Conservation (phyloP, 345 rosid genomes). For the Lenwebbia sp. region DNA sequence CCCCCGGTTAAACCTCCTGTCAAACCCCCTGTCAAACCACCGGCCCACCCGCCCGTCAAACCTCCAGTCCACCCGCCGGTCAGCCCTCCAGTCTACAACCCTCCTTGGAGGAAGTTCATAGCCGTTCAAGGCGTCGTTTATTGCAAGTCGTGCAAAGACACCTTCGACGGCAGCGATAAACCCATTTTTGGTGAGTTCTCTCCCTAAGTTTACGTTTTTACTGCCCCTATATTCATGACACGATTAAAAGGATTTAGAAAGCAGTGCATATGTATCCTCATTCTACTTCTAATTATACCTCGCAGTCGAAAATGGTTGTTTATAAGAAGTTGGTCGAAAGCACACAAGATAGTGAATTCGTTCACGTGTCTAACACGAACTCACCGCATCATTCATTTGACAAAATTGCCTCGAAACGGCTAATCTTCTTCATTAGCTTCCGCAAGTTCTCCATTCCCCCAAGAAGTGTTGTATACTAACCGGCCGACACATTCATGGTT, state of each 20-base stretch:
- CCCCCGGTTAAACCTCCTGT: not conserved
- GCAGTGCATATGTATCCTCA: not conserved
- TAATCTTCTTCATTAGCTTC: not conserved
- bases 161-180: conserved; percentile 49
- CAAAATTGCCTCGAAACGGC: not conserved
- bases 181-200: conserved; percentile 44
- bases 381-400: not conserved
- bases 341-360: not conserved
- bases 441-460: not conserved
- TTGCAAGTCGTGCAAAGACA: conserved; percentile 69
- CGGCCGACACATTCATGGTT: not conserved
- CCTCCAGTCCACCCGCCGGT: not conserved
- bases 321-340: not conserved
- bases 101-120: conserved; percentile 30
- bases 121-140: conserved; percentile 69
- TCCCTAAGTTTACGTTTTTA: not conserved
- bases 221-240: not conserved
- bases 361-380: not conserved
- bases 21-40: not conserved
- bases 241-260: not conserved
- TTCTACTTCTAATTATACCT: not conserved
- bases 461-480: not conserved
- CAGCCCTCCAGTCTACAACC: not conserved
- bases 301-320: not conserved
- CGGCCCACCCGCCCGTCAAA: not conserved